These are phyloP conservation scores for Phytophthora colocasiae DNA, from an alignment of 352 stramenopile genomes.

Conservation along the genomic window DNA sequence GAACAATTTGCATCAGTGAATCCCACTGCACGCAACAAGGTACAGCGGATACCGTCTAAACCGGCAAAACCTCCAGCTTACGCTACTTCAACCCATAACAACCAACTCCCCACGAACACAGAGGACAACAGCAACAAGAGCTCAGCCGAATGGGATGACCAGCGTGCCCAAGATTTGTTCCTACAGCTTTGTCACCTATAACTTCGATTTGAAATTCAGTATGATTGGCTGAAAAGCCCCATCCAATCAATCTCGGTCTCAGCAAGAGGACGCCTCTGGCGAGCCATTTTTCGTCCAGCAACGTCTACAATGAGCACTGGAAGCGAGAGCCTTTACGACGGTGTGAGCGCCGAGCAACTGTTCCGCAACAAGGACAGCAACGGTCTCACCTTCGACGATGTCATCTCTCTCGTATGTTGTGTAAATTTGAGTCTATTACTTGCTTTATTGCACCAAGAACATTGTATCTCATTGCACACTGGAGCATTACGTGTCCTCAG, in stretches of 20 bases:
- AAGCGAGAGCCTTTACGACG: slow-evolving; percentile 61
- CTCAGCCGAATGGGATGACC: slow-evolving; percentile 56
- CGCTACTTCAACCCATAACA: background rate
- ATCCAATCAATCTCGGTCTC: slow-evolving; percentile 14
- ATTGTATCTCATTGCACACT: slow-evolving; percentile 11
- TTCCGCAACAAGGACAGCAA: slow-evolving; percentile 76
- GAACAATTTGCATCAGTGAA: background rate
- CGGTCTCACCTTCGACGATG: slow-evolving; percentile 86
- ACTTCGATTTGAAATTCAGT: slow-evolving; percentile 25
- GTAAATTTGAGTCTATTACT: slow-evolving; percentile 18
- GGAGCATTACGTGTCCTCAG: slow-evolving; percentile 27
- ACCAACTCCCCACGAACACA: slow-evolving; percentile 1
- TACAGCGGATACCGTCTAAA: slow-evolving; percentile 17
- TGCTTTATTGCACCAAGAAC: slow-evolving; percentile 15
- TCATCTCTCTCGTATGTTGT: slow-evolving; percentile 78
- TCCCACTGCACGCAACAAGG: slow-evolving; percentile 7
- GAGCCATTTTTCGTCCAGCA: slow-evolving; percentile 18
- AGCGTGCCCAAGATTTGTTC: slow-evolving; percentile 68
- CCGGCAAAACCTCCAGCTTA: slow-evolving; percentile 3
- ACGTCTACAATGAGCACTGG: slow-evolving; percentile 19
- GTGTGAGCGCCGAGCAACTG: slow-evolving; percentile 75
- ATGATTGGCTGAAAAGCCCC: slow-evolving; percentile 23
- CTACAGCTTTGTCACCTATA: slow-evolving; percentile 55
- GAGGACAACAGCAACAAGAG: slow-evolving; percentile 17
- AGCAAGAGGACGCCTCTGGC: slow-evolving; percentile 1